phyloP scores from a whole-genome alignment of 2,329 filamentous ascomycete species.

The Colletotrichum noveboracense region DNA sequence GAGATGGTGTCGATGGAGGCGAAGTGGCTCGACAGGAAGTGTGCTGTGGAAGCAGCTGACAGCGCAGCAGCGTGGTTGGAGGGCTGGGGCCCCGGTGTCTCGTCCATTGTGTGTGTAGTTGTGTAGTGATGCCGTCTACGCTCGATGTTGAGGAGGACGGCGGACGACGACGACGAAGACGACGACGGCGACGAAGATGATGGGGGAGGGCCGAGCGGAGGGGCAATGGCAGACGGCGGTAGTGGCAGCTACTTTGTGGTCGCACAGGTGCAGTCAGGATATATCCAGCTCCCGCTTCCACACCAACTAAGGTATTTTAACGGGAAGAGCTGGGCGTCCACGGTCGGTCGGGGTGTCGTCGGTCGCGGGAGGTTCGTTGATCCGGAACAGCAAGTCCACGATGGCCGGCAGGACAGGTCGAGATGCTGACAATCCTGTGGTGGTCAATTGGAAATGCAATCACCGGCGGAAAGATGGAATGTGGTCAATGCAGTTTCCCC shows the following conservation, averaged over 20 bases:
- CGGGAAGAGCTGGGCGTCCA: neutral
- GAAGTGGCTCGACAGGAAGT: conserved; percentile 43
- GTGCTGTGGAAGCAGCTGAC: conserved; percentile 38
- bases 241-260: neutral
- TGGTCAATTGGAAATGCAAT: neutral
- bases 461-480: neutral
- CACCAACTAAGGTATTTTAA: neutral
- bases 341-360: neutral
- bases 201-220: conserved; percentile 4
- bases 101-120: conserved; percentile 32
- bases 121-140: neutral
- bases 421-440: neutral
- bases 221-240: neutral
- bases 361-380: conserved; percentile 12
- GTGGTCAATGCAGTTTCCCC: neutral
- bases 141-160: neutral
- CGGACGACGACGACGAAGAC: neutral
- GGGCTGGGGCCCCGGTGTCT: conserved; percentile 33
- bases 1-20: conserved; percentile 73
- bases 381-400: neutral
- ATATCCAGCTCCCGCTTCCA: conserved; percentile 15
- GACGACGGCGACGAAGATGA: neutral
- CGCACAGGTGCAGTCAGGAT: conserved; percentile 2
- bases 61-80: conserved; percentile 35
- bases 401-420: neutral